A percentile compares a stretch with the other conserved stretches of the same genome.
Evolutionary conservation across 1,284 basidiomycete species (phyloP).

Genomic region (Heterobasidion occidentale): DNA sequence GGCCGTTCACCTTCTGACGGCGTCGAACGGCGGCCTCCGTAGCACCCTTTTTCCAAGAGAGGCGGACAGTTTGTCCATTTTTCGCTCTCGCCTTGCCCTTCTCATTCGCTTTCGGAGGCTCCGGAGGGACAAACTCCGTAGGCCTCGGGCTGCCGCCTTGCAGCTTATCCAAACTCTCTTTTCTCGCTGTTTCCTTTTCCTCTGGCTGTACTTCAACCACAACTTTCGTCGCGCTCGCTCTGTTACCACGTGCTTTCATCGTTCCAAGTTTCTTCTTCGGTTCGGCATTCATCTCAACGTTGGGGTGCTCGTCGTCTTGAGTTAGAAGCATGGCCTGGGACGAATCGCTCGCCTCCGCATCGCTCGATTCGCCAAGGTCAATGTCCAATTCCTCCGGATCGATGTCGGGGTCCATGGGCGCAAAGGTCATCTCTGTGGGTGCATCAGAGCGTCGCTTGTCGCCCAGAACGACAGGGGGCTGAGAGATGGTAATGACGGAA

Average conservation of each 20-base stretch:
- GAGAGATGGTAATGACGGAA: slow-evolving; percentile 74
- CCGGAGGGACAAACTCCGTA: slow-evolving; percentile 6
- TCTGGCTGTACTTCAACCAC: slow-evolving; percentile 13
- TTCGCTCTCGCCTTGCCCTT: slow-evolving; percentile 7
- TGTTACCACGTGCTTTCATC: background rate
- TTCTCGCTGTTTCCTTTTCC: slow-evolving; percentile 22
- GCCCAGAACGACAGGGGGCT: slow-evolving; percentile 51
- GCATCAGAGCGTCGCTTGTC: slow-evolving; percentile 28
- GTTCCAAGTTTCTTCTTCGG: too few species aligned
- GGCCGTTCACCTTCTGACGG: slow-evolving; percentile 34
- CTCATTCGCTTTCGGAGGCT: slow-evolving; percentile 2
- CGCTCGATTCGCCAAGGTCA: slow-evolving; percentile 28
- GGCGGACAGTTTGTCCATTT: slow-evolving; percentile 10
- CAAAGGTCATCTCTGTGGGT: slow-evolving; percentile 48
- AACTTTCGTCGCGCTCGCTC: background rate
- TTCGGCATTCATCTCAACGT: background rate
- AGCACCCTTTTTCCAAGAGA: slow-evolving; percentile 19
- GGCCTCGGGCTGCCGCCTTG: slow-evolving; percentile 15
- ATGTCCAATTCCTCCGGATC: slow-evolving; percentile 33
- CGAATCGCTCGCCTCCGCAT: slow-evolving; percentile 23
- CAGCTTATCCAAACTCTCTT: slow-evolving; percentile 25
- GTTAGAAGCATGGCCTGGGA: background rate
- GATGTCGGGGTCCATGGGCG: slow-evolving; percentile 44
- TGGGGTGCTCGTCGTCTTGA: background rate
- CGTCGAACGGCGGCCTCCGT: slow-evolving; percentile 30